phyloP scores from a whole-genome alignment of 805 yeast species.

The Zygoascus ofunaensis region DNA sequence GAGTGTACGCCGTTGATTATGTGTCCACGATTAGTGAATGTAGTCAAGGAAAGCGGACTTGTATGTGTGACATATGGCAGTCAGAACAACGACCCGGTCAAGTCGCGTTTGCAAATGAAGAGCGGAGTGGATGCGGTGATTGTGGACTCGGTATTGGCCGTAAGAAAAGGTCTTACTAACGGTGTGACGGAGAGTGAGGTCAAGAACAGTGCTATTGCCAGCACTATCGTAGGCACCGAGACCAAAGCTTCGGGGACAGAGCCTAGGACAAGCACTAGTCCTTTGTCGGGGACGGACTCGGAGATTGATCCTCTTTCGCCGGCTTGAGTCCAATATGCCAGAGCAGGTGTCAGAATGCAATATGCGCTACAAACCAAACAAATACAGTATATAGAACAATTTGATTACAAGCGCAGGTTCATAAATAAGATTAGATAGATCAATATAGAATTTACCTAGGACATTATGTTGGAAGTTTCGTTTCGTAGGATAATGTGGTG shows the following conservation, averaged over 20 bases:
- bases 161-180: conserved; percentile 63
- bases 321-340: too few relatives aligned
- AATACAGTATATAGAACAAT: too few relatives aligned
- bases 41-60: conserved; percentile 83
- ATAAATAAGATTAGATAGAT: too few relatives aligned
- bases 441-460: too few relatives aligned
- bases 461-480: too few relatives aligned
- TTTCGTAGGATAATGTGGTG: too few relatives aligned
- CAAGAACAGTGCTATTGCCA: background rate
- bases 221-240: background rate
- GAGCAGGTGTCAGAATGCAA: too few relatives aligned
- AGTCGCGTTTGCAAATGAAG: conserved; percentile 74
- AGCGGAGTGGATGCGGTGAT: conserved; percentile 99
- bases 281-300: too few relatives aligned
- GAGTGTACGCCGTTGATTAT: conserved; percentile 80
- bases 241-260: background rate
- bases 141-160: conserved; percentile 88
- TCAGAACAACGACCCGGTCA: conserved; percentile 73
- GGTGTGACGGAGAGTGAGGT: conserved; percentile 1
- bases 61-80: conserved; percentile 91
- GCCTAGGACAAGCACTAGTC: too few relatives aligned
- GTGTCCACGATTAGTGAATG: conserved; percentile 82
- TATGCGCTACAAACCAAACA: too few relatives aligned
- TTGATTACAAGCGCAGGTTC: too few relatives aligned
- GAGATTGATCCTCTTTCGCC: too few relatives aligned